phyloP scores from a whole-genome alignment of 495 filamentous ascomycete species.

The Terfezia claveryi region DNA sequence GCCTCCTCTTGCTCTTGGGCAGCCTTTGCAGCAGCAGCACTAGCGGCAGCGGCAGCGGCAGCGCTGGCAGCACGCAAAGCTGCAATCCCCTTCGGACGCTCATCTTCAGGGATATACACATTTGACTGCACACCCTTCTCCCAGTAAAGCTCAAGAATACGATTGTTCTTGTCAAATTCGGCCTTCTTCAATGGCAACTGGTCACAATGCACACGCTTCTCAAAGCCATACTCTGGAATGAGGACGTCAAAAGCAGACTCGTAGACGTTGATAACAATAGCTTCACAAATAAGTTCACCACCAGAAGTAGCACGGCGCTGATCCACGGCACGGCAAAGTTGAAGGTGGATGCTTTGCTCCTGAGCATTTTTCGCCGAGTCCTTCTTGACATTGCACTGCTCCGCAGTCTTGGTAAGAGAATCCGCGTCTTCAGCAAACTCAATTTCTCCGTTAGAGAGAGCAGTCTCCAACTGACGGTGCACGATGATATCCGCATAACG shows the following conservation, averaged over 20 bases:
- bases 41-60: slow-evolving; percentile 51
- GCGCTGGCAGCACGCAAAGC: slow-evolving; percentile 47
- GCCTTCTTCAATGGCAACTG: slow-evolving; percentile 96
- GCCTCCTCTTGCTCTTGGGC: slow-evolving; percentile 69
- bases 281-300: slow-evolving; percentile 87
- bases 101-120: slow-evolving; percentile 89
- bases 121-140: slow-evolving; percentile 97
- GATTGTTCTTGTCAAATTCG: slow-evolving; percentile 85
- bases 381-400: slow-evolving; percentile 96
- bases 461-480: slow-evolving; percentile 79
- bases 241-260: slow-evolving; percentile 97
- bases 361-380: slow-evolving; percentile 93
- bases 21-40: slow-evolving; percentile 55
- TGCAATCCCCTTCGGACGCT: slow-evolving; percentile 60
- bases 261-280: slow-evolving; percentile 91
- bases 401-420: slow-evolving; percentile 70
- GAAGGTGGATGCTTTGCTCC: slow-evolving; percentile 96
- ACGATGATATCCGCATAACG: slow-evolving; percentile 90
- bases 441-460: slow-evolving; percentile 57
- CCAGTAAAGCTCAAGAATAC: slow-evolving; percentile 94
- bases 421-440: slow-evolving; percentile 85
- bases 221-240: slow-evolving; percentile 94
- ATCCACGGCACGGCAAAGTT: slow-evolving; percentile 87
- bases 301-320: slow-evolving; percentile 62
- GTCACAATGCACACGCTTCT: slow-evolving; percentile 97